Base-by-base conservation (phyloP, 176 grass and related monocot species). In the Poa annua region DNA sequence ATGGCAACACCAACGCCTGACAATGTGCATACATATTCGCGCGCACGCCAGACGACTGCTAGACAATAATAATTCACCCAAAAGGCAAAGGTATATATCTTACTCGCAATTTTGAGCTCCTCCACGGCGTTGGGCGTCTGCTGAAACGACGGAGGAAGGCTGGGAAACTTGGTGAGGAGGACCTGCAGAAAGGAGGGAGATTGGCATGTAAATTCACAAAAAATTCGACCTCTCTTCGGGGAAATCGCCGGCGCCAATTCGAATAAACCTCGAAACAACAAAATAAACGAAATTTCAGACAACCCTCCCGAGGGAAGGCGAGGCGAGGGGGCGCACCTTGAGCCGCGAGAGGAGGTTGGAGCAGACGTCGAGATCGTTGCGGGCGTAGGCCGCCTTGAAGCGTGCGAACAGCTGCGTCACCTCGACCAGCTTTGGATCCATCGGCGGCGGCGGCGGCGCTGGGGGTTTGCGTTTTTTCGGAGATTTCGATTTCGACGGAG, bases 41-140 rank as follows among this genome's bases (percentile, higher is more conserved):
- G 10, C 11, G 35, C 12, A 52, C 33, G 66, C 32, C 11, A 55
- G 44, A 52, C 14, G 9, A 82, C 33, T 16, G 25, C 36, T 53
- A 65, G 12, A 11, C 32, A 72, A 54, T 11, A 72, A 54, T 11
- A 9, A 66, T 22, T 85, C 6, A 72, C 38, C 1, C 7, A 14
- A 44, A 24, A 36, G 15, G 22, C 29, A 66, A 41, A 63, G 10
- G 3, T 55, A 33, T 85, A 75, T 74, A 33, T 85, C 81, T 74
- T 95, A 95, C 95, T 95, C 84, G 92, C 95, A 74, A 95, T 44
- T 74, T 71, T 90, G 57, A 98, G 89, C 74, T 98, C 95, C 76
- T 91, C 90, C 7, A 85, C 84, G 32, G 92, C 88, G 56, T 88
- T 95, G 6, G 95, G 90, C 22, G 95, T 93, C 64, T 80, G 82